Evolutionary conservation across 805 yeast species (phyloP).

Genomic region (Hanseniaspora lindneri): DNA sequence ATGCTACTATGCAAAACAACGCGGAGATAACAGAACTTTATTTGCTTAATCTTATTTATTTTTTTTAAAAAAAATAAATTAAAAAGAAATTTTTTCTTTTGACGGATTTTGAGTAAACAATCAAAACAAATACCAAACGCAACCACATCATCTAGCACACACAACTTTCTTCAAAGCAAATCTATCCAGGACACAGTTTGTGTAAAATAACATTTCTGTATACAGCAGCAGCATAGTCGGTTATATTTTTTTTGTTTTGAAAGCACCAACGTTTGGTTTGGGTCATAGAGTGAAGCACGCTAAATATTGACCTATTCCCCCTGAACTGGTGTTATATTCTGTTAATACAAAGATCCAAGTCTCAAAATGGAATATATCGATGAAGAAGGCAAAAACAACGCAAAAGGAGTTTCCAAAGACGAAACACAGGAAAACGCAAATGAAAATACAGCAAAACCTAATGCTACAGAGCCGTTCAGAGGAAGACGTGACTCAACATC

Average conservation of each 20-base stretch:
- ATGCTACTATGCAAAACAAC: background rate
- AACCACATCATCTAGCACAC: background rate
- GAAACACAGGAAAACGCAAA: background rate
- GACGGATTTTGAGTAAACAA: background rate
- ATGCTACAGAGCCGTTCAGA: too few species aligned
- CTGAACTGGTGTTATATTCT: too few species aligned
- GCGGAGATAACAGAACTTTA: background rate
- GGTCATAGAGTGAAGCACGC: too few species aligned
- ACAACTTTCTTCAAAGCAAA: too few species aligned
- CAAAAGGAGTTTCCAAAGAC: background rate
- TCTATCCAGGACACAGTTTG: too few species aligned
- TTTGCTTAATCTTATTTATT: background rate
- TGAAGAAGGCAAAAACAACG: background rate
- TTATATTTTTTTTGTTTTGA: too few species aligned
- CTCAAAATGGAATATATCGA: conserved; percentile 8
- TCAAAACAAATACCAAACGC: background rate
- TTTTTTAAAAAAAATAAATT: background rate
- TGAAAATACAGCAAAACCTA: background rate
- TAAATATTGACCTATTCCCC: too few species aligned
- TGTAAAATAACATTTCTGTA: too few species aligned
- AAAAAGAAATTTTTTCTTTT: background rate
- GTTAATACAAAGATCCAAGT: too few species aligned
- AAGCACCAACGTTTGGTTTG: too few species aligned
- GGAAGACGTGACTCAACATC: conserved; percentile 14
- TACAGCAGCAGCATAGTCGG: too few species aligned